phyloP scores from a whole-genome alignment of 129 eudicot species.

The Tagetes erecta region DNA sequence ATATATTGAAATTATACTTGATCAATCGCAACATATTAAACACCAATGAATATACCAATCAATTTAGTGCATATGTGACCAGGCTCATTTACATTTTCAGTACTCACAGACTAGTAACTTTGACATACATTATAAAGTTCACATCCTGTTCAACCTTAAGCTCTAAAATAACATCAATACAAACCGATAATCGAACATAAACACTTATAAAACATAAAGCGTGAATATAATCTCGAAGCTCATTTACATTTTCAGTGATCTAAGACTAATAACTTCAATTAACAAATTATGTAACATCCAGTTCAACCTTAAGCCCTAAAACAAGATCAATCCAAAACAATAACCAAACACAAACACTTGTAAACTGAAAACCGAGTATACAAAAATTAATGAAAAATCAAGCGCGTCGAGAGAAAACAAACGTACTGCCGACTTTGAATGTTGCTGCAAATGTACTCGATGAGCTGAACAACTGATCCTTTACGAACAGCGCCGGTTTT shows the following conservation, averaged over 20 bases:
- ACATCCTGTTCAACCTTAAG: no score
- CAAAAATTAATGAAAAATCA: neutral
- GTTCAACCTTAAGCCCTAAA: constrained; percentile 9
- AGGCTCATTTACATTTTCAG: neutral
- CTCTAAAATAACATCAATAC: no score
- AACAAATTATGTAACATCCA: neutral
- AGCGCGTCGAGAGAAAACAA: constrained; percentile 1
- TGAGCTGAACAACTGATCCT: constrained; percentile 84
- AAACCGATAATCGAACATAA: no score
- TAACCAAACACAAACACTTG: neutral
- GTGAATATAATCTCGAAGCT: neutral
- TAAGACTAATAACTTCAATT: constrained; percentile 6
- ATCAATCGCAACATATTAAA: neutral
- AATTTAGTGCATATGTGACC: neutral
- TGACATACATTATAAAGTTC: no score
- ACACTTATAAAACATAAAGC: no score
- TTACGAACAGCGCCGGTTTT: constrained; percentile 47
- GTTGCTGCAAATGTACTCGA: constrained; percentile 77
- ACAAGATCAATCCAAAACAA: constrained; percentile 2
- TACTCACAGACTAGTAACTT: no score
- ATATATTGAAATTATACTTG: constrained; percentile 2
- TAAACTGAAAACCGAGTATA: neutral
- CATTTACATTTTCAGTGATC: neutral
- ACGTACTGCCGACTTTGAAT: constrained; percentile 74
- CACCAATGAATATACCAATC: constrained; percentile 5